A percentile compares a stretch with the other conserved stretches of the same genome.
These are phyloP conservation scores for Emergomyces africanus DNA, from an alignment of 2,329 filamentous ascomycete genomes.

Conservation along the genomic window DNA sequence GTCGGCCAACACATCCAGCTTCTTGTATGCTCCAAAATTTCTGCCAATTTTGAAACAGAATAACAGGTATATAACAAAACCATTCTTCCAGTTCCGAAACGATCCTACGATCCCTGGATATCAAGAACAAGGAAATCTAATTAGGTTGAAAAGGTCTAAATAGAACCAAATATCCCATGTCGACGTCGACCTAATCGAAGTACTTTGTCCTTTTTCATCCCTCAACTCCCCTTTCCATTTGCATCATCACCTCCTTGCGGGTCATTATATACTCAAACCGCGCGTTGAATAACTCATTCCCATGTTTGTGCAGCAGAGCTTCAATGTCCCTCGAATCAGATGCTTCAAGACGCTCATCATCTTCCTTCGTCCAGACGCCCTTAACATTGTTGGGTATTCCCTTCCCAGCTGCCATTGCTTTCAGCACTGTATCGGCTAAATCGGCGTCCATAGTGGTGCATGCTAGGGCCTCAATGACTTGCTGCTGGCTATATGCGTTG, in stretches of 20 bases:
- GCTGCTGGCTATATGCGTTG: slow-evolving; percentile 17
- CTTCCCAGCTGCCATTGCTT: slow-evolving; percentile 18
- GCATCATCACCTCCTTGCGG: slow-evolving; percentile 14
- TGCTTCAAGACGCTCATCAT: slow-evolving; percentile 29
- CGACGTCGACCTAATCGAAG: no score
- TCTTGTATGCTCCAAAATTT: neutral
- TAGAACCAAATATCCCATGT: neutral
- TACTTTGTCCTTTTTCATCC: neutral
- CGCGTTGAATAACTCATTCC: slow-evolving; percentile 20
- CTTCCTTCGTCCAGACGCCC: slow-evolving; percentile 37
- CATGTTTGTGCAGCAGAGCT: slow-evolving; percentile 32
- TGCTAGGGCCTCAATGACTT: slow-evolving; percentile 23
- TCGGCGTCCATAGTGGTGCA: slow-evolving; percentile 29
- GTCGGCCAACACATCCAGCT: neutral
- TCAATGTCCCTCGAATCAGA: slow-evolving; percentile 22
- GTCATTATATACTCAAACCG: slow-evolving; percentile 27
- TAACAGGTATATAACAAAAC: no score
- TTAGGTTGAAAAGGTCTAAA: neutral
- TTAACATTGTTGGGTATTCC: slow-evolving; percentile 28
- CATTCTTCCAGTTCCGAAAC: neutral
- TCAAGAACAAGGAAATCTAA: neutral
- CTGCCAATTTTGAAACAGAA: neutral
- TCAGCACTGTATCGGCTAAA: slow-evolving; percentile 26
- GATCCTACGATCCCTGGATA: neutral
- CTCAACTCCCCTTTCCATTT: neutral